phyloP scores from a whole-genome alignment of 768 basidiomycete species.

The Lactifluus piperatus region DNA sequence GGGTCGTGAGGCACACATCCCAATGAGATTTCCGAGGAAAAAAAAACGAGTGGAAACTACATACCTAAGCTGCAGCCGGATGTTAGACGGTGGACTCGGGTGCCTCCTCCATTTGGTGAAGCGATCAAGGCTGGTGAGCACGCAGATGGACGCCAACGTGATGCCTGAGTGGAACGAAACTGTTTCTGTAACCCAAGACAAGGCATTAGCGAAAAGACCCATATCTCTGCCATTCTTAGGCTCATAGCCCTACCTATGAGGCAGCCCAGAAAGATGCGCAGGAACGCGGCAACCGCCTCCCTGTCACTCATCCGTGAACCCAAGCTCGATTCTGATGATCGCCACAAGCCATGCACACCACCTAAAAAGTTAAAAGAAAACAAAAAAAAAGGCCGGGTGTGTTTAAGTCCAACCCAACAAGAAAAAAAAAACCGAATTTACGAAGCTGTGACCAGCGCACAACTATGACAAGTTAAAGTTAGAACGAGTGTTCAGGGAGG shows the following conservation, averaged over 20 bases:
- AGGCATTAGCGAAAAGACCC: background rate
- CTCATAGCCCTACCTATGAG: conserved; percentile 39
- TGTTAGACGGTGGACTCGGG: conserved; percentile 7
- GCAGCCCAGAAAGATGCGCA: conserved; percentile 58
- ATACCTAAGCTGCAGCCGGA: conserved; percentile 16
- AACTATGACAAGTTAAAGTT: no score
- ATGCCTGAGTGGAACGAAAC: conserved; percentile 66
- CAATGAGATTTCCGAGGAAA: no score
- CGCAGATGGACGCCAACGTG: conserved; percentile 44
- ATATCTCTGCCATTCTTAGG: no score
- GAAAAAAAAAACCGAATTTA: conserved; percentile 24
- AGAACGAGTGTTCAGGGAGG: no score
- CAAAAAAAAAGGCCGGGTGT: no score
- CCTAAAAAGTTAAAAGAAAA: background rate
- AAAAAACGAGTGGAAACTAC: background rate
- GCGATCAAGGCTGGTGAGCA: conserved; percentile 37
- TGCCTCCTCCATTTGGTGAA: conserved; percentile 24
- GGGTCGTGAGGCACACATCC: no score
- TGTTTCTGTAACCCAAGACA: conserved; percentile 44
- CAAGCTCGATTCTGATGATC: conserved; percentile 5
- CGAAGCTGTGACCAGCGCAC: conserved; percentile 72
- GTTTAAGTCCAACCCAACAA: background rate
- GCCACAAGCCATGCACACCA: background rate
- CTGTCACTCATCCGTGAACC: conserved; percentile 37
- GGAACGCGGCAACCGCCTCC: conserved; percentile 44